Evolutionary conservation across 495 filamentous ascomycete species (phyloP), one percentile per base, ranked within the genome.

Genomic region (Neohortaea acidophila): DNA sequence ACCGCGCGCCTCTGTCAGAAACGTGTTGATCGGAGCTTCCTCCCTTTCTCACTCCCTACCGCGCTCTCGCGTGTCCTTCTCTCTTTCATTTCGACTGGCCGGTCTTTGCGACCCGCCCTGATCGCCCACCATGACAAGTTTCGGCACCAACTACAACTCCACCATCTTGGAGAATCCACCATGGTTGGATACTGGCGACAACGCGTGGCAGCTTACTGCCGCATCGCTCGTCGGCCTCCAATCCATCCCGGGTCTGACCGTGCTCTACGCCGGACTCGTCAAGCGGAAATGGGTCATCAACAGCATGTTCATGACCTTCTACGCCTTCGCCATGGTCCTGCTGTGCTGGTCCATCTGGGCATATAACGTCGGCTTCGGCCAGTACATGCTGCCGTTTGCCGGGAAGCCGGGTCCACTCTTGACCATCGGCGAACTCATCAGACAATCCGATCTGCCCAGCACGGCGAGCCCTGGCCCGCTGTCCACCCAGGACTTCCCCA

Each of bases 261-360:
- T 71, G 9, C 54, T 72, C 20, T 72, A 72, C 48, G 64, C 65
- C 13, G 68, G 68, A 7, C 57, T 68, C 26, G 66, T 72, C 23
- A 70, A 71, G 57, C 62, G 63, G 51, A 71, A 71, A 55, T 71
- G 45, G 67, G 67, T 65, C 31, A 67, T 70, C 51, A 70, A 70
- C 46, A 64, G 59, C 15, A 66, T 40, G 38, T 40, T 40, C 38
- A 38, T 71, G 67, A 63, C 58, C 18, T 70, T 72, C 45, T 72
- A 72, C 48, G 68, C 67, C 44, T 72, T 72, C 49, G 57, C 60
- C 26, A 51, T 56, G 17, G 66, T 68, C 10, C 58, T 72, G 15
- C 58, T 72, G 18, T 67, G 64, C 57, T 72, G 68, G 68, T 62
- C 70, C n/a, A 59, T 69, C 14, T 72, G 60, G 58, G 68, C 54